Evolutionary conservation across 305 asterid species (phyloP).

Genomic region (Galium porrigens): DNA sequence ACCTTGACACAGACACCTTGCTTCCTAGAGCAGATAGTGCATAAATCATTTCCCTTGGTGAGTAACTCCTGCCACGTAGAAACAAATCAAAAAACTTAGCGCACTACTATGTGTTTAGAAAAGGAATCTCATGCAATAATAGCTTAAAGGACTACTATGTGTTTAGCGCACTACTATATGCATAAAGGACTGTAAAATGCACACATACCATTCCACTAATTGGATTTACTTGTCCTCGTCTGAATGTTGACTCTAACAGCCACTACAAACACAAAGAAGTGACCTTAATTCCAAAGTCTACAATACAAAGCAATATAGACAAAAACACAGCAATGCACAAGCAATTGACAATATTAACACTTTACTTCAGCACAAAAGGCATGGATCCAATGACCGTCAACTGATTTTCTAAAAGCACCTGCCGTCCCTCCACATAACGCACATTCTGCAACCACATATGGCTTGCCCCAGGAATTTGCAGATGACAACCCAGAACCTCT

Average conservation of each 20-base stretch:
- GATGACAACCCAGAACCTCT: constrained; percentile 43
- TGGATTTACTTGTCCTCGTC: constrained; percentile 71
- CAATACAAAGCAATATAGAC: constrained; percentile 9
- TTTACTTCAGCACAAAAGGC: constrained; percentile 99
- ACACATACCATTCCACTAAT: constrained; percentile 60
- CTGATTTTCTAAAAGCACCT: constrained; percentile 89
- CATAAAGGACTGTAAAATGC: not conserved
- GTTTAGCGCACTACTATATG: not conserved
- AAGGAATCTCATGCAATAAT: not conserved
- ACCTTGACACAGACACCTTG: constrained; percentile 96
- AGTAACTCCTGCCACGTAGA: constrained; percentile 42
- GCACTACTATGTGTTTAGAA: not conserved
- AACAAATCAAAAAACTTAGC: not conserved
- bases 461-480: constrained; percentile 53
- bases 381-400: constrained; percentile 86
- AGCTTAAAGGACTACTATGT: not conserved
- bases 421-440: constrained; percentile 89
- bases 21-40: constrained; percentile 59
- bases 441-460: constrained; percentile 71
- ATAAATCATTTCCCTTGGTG: constrained; percentile 49
- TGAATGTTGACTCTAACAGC: constrained; percentile 70
- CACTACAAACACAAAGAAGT: constrained; percentile 34
- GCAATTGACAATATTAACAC: constrained; percentile 10
- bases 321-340: not conserved
- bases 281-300: constrained; percentile 15